Base-by-base conservation (phyloP, 2,329 filamentous ascomycete genomes). In the Scorias spongiosa region DNA sequence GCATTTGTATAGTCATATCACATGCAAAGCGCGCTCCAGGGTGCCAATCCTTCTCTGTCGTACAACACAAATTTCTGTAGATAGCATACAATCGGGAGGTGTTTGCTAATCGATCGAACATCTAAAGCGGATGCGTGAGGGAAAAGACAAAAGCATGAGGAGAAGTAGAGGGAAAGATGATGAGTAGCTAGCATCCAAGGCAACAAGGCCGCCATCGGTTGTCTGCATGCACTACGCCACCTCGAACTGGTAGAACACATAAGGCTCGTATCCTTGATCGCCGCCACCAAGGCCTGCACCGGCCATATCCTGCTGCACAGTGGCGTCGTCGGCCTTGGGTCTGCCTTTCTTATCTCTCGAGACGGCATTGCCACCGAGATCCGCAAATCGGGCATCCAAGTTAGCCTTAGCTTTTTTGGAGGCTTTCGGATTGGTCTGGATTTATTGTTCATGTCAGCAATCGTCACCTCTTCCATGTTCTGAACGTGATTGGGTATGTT, bases 171-270 rank as follows among this genome's bases (percentile, higher is more conserved):
- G 20, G 7, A 26, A 7, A 26, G 20, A 26, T 26, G 20, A 26
- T 26, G 20, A 26, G 20, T 26, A 26, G 20, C 20, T 7, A 26
- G 20, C 4, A 26, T 26, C 20, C 20, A 26, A 26, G 20, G 20
- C 20, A 26, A 26, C 20, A 4, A 26, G 7, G 20, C 20, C 20
- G 20, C 20, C 20, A 7, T 7, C 20, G 7, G 20, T 26, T 3
- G 20, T 7, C 20, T 26, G 20, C 20, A 26, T 30, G 15, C 12
- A 32, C 50, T 64, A 75, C 55, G 67, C 64, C 52, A 96, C 78
- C 59, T 91, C 84, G 60, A 96, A 84, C 61, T 94, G 85, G 66
- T 96, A 98, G 70, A 88, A 95, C 59, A 96, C 91, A 65, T 93
- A 98, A 36, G 91, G 82, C 47, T 86, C 91, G 68, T 96, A 98